A percentile compares a stretch with the other conserved stretches of the same genome.
Conservation (phyloP, 2,329 filamentous ascomycete species). For the Fusarium pseudocircinatum region DNA sequence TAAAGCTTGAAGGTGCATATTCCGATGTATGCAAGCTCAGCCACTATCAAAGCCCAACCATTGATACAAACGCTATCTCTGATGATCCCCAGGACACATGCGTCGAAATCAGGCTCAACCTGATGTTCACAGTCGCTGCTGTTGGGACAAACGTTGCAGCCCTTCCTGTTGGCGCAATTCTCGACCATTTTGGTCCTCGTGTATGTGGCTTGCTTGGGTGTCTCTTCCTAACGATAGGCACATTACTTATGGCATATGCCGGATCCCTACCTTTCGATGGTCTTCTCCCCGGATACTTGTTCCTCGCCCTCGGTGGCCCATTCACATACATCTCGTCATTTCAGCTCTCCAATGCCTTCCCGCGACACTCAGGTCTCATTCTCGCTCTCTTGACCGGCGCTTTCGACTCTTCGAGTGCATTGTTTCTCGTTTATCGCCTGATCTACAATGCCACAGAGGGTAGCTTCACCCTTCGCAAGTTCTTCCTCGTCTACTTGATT, state of each 20-base stretch:
- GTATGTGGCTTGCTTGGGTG: slow-evolving; percentile 77
- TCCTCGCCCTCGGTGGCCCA: slow-evolving; percentile 80
- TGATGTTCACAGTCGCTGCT: slow-evolving; percentile 93
- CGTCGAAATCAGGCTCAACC: slow-evolving; percentile 73
- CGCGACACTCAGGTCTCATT: slow-evolving; percentile 79
- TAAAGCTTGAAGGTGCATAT: slow-evolving; percentile 79
- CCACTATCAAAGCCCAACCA: slow-evolving; percentile 9
- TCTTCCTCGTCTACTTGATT: slow-evolving; percentile 77
- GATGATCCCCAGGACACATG: slow-evolving; percentile 48
- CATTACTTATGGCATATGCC: slow-evolving; percentile 74
- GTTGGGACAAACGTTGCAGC: slow-evolving; percentile 89
- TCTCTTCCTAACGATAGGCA: slow-evolving; percentile 73
- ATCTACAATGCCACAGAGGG: slow-evolving; percentile 68
- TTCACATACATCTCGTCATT: slow-evolving; percentile 87
- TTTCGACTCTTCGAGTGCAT: slow-evolving; percentile 82
- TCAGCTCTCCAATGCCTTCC: slow-evolving; percentile 86
- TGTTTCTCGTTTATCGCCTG: slow-evolving; percentile 80
- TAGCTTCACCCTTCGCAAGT: slow-evolving; percentile 69
- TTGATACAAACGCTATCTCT: slow-evolving; percentile 19
- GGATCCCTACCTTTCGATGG: slow-evolving; percentile 73
- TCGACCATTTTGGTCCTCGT: slow-evolving; percentile 84
- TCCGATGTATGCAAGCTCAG: slow-evolving; percentile 63
- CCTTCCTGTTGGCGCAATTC: slow-evolving; percentile 83
- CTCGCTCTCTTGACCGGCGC: slow-evolving; percentile 82
- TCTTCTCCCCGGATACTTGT: slow-evolving; percentile 77